These are phyloP conservation scores for Wickerhamomyces chaumierensis DNA, from an alignment of 805 yeast genomes.

Conservation along the genomic window DNA sequence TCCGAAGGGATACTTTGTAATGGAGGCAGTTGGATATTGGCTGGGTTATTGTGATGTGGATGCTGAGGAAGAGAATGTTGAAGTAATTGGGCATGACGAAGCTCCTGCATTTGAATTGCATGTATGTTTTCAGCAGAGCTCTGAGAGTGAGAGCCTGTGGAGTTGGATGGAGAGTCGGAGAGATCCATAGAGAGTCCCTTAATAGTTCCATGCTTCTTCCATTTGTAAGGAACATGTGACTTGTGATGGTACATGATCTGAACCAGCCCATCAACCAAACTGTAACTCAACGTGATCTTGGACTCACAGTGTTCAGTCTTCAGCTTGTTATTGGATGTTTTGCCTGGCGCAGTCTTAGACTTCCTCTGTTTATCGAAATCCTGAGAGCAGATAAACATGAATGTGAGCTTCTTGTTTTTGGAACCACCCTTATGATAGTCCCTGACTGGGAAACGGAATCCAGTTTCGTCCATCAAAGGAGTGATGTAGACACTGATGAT, in stretches of 20 bases:
- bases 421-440: conserved; percentile 34
- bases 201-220: conserved; percentile 12
- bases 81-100: not conserved
- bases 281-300: conserved; percentile 27
- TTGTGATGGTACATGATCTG: conserved; percentile 28
- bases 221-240: conserved; percentile 26
- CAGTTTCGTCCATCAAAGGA: conserved; percentile 30
- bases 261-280: conserved; percentile 25
- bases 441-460: conserved; percentile 31
- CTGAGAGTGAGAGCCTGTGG: conserved; percentile 2
- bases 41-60: not conserved
- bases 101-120: not conserved
- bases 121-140: conserved; percentile 1
- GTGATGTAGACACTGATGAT: conserved; percentile 25
- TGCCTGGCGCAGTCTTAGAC: conserved; percentile 27
- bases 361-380: conserved; percentile 31
- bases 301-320: conserved; percentile 32
- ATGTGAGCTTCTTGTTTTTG: conserved; percentile 28
- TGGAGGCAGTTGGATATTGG: not conserved
- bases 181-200: not conserved
- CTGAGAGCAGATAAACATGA: conserved; percentile 35
- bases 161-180: conserved; percentile 1
- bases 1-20: too few relatives aligned
- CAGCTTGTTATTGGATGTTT: conserved; percentile 26
- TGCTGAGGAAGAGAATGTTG: too few relatives aligned